Percentiles rank a stretch among this genome's conserved stretches.
Evolutionary conservation across 306 rosid genomes (phyloP).

Genomic region (Citrullus colocynthis): DNA sequence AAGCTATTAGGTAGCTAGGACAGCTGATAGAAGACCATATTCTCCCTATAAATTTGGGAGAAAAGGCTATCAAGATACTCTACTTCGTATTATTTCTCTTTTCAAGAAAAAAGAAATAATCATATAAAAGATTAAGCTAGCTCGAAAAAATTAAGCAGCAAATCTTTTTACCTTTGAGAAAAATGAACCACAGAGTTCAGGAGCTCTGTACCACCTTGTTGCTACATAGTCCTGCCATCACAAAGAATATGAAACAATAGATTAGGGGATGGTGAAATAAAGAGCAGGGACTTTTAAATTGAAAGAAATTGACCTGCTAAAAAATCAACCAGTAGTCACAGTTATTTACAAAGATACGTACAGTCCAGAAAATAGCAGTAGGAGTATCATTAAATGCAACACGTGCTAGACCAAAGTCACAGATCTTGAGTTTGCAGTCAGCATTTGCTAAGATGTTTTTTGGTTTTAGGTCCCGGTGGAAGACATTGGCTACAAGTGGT

Average conservation of each 20-base stretch:
- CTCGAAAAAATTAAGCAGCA: slow-evolving; percentile 5
- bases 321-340: not conserved
- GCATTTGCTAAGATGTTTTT: slow-evolving; percentile 97
- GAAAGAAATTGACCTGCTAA: not conserved
- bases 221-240: slow-evolving; percentile 82
- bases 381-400: slow-evolving; percentile 99
- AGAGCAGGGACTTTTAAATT: not conserved
- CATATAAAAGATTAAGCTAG: slow-evolving; percentile 6
- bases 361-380: slow-evolving; percentile 99
- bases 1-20: not conserved
- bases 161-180: slow-evolving; percentile 68
- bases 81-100: not conserved
- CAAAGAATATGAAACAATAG: slow-evolving; percentile 14
- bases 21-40: not conserved
- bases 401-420: slow-evolving; percentile 98
- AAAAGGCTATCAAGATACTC: not conserved
- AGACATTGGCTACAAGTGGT: slow-evolving; percentile 72
- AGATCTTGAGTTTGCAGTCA: slow-evolving; percentile 97
- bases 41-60: not conserved
- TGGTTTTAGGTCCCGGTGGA: slow-evolving; percentile 96
- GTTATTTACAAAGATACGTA: slow-evolving; percentile 21
- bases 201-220: slow-evolving; percentile 99
- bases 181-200: slow-evolving; percentile 97
- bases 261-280: not conserved
- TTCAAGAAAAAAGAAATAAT: not conserved